Evolutionary conservation across 345 rosid genomes (phyloP).

Genomic region (Salix suchowensis): DNA sequence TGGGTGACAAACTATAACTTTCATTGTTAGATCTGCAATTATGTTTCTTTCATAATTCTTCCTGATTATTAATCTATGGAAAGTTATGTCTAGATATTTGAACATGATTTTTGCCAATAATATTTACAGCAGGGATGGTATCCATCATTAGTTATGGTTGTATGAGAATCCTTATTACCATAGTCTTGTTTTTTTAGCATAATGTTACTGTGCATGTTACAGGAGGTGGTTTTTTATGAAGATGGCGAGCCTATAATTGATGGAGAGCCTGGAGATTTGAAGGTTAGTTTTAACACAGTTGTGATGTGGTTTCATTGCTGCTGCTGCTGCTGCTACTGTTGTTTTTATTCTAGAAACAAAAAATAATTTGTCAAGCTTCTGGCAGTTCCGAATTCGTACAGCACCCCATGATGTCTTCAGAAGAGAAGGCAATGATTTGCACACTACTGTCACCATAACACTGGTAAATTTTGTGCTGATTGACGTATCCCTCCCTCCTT

Average conservation of each 20-base stretch:
- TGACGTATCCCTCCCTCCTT: not conserved
- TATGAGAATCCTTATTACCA: not conserved
- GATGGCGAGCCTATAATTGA: slow-evolving; percentile 94
- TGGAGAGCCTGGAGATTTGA: slow-evolving; percentile 97
- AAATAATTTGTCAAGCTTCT: not conserved
- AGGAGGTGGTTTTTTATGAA: slow-evolving; percentile 95
- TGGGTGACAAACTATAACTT: not conserved
- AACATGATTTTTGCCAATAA: not conserved
- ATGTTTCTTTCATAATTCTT: not conserved
- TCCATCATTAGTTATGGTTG: not conserved
- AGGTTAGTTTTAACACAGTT: slow-evolving; percentile 36
- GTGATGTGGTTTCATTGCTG: not conserved
- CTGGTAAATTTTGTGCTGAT: slow-evolving; percentile 44
- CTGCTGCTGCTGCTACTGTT: not conserved
- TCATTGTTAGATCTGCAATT: not conserved
- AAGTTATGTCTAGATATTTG: not conserved
- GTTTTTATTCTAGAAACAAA: not conserved
- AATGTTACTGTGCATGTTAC: slow-evolving; percentile 18
- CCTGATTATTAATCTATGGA: not conserved
- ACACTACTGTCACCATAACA: slow-evolving; percentile 73
- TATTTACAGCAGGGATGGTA: not conserved
- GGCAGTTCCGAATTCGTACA: slow-evolving; percentile 82
- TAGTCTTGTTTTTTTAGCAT: not conserved
- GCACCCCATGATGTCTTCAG: slow-evolving; percentile 76
- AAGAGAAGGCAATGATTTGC: slow-evolving; percentile 90